phyloP scores from a whole-genome alignment of 768 basidiomycete species.

The Leccinum uliginosum region DNA sequence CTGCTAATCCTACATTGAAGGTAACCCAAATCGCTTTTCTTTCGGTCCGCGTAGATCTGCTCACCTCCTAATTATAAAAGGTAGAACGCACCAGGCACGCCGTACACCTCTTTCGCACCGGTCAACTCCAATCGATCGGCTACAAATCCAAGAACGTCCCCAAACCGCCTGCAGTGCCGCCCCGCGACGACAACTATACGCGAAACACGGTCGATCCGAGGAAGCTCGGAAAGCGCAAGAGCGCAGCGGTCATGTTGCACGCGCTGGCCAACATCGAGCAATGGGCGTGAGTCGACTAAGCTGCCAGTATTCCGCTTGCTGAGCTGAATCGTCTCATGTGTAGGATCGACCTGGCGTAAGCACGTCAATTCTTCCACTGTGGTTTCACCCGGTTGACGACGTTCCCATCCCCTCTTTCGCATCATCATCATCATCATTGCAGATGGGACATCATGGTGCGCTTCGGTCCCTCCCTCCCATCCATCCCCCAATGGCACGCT shows the following conservation, averaged over 20 bases:
- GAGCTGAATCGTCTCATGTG: background rate
- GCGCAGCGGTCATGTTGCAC: conserved; percentile 29
- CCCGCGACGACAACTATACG: conserved; percentile 50
- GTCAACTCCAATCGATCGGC: conserved; percentile 63
- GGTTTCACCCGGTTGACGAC: background rate
- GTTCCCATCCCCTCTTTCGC: background rate
- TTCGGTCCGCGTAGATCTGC: background rate
- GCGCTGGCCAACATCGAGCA: background rate
- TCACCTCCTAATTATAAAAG: conserved; percentile 13
- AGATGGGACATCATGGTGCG: background rate
- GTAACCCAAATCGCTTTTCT: background rate
- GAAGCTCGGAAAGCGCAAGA: conserved; percentile 58
- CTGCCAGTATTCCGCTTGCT: too few relatives aligned
- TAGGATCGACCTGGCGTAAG: background rate
- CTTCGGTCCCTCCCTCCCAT: background rate
- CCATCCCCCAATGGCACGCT: background rate
- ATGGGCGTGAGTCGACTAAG: background rate
- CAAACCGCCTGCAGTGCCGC: conserved; percentile 45
- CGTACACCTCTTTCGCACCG: conserved; percentile 64
- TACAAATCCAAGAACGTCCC: conserved; percentile 45
- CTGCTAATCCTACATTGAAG: conserved; percentile 30
- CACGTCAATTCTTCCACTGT: background rate
- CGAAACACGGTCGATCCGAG: conserved; percentile 57
- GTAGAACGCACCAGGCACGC: conserved; percentile 69
- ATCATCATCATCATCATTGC: too few relatives aligned